Base-by-base conservation (phyloP, 2,329 filamentous ascomycete genomes). In the Akanthomyces lecanii region DNA sequence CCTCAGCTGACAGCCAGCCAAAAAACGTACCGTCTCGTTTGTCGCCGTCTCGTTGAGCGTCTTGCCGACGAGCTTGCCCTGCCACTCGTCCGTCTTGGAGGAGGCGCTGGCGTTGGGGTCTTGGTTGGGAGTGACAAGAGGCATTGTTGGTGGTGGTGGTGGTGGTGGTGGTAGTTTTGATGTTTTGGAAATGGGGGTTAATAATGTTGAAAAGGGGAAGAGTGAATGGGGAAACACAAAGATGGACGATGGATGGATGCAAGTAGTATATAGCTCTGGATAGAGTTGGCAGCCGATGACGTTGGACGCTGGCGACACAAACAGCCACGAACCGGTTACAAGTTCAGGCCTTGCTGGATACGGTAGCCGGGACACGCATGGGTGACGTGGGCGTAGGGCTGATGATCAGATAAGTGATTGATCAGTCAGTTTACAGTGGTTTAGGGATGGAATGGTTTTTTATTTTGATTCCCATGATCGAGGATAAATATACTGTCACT, bases 11-110 rank as follows among this genome's bases (percentile, higher is more conserved):
- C 21, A 21, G 21, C 21, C 21, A 21, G 21, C 21, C 21, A 23
- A 16, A 38, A 2, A 48, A 67, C 80, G 61, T 74, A 88, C 86
- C 10, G 79, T 84, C 71, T 84, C 83, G 66, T 76, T 81, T 61
- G 79, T 78, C 21, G 74, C 72, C 11, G 69, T 65, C 0, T 85
- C 85, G 12, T 79, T 79, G 14, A 88, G 73, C 54, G 79, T 87
- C 82, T 88, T 89, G 71, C 86, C 86, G 52, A 85, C 80, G 5
- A 89, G 77, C 78, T 87, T 86, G 74, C 80, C 81, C 67, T 76
- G 77, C 86, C 86, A 89, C 69, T 85, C 78, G 64, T 85, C 77
- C 42, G 80, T 83, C 74, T 79, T 78, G 71, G 76, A 70, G 66
- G 72, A 72, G 47, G 78, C 73, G 65, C 75, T 76, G 65, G 78